These are phyloP conservation scores for Backusella westeae DNA, from an alignment of 192 early-diverging fungal genomes.

Conservation along the genomic window DNA sequence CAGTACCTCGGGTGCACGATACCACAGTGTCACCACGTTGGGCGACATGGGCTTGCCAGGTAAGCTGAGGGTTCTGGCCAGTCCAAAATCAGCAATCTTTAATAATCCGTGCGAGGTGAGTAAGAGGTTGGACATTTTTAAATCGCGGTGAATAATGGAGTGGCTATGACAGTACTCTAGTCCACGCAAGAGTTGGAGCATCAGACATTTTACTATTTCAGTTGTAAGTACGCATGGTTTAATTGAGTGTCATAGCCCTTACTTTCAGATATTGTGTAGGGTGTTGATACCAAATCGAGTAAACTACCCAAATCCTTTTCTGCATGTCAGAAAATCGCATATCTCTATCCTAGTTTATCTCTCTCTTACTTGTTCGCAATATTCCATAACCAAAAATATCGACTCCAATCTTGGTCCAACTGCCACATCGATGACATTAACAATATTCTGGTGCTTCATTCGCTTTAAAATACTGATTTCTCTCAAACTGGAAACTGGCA, in stretches of 20 bases:
- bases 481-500: constrained; percentile 72
- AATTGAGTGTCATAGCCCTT: background rate
- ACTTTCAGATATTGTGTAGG: constrained; percentile 57
- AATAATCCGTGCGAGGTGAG: constrained; percentile 63
- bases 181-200: constrained; percentile 70
- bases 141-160: constrained; percentile 65
- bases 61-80: constrained; percentile 63
- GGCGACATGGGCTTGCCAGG: constrained; percentile 75
- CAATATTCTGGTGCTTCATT: constrained; percentile 73
- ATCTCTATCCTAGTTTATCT: background rate
- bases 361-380: constrained; percentile 71
- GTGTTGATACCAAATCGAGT: constrained; percentile 54
- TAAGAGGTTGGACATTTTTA: constrained; percentile 79
- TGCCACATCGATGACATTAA: constrained; percentile 68
- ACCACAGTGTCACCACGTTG: constrained; percentile 85
- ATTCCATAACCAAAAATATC: constrained; percentile 91
- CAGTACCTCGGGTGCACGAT: constrained; percentile 78
- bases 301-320: constrained; percentile 48
- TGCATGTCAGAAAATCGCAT: background rate
- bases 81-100: constrained; percentile 84
- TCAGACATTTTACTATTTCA: constrained; percentile 62
- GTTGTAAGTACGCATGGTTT: background rate
- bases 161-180: constrained; percentile 67
- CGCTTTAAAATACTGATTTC: constrained; percentile 70
- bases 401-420: constrained; percentile 62